These are phyloP conservation scores for Fusarium sarcochroum DNA, from an alignment of 2,329 filamentous ascomycete genomes.

Conservation along the genomic window DNA sequence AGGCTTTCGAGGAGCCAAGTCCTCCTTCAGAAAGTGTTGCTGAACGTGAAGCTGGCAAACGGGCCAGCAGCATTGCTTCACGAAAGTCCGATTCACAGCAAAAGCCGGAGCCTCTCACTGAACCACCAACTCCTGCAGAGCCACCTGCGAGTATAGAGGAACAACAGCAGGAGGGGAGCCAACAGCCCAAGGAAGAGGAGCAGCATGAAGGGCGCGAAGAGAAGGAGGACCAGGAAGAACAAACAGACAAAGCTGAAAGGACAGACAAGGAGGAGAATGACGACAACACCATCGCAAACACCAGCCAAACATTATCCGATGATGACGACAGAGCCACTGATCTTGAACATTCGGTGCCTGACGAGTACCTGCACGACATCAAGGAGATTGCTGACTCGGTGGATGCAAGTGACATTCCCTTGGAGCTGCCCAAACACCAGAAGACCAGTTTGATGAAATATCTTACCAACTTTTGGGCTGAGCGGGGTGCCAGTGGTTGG, in stretches of 20 bases:
- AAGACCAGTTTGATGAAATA: conserved; percentile 95
- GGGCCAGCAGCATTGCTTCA: conserved; percentile 42
- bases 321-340: conserved; percentile 80
- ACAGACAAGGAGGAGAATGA: conserved; percentile 50
- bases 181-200: conserved; percentile 49
- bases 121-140: conserved; percentile 47
- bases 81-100: conserved; percentile 49
- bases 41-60: conserved; percentile 53
- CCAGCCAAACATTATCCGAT: conserved; percentile 73
- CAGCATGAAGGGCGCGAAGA: conserved; percentile 43
- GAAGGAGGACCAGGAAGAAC: conserved; percentile 34
- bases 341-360: conserved; percentile 75
- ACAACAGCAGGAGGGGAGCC: conserved; percentile 42
- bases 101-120: conserved; percentile 33
- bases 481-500: conserved; percentile 96
- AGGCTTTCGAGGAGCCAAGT: conserved; percentile 87
- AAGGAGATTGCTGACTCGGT: conserved; percentile 74
- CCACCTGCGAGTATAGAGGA: conserved; percentile 42
- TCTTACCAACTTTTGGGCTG: conserved; percentile 97
- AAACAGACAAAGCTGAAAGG: conserved; percentile 47
- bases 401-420: conserved; percentile 72
- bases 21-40: conserved; percentile 60
- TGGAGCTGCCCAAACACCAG: conserved; percentile 91
- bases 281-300: conserved; percentile 47
- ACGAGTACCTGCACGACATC: conserved; percentile 76